A percentile compares a stretch with the other conserved stretches of the same genome.
phyloP scores from a whole-genome alignment of 2,329 filamentous ascomycete genomes.

The Apiospora aurea region DNA sequence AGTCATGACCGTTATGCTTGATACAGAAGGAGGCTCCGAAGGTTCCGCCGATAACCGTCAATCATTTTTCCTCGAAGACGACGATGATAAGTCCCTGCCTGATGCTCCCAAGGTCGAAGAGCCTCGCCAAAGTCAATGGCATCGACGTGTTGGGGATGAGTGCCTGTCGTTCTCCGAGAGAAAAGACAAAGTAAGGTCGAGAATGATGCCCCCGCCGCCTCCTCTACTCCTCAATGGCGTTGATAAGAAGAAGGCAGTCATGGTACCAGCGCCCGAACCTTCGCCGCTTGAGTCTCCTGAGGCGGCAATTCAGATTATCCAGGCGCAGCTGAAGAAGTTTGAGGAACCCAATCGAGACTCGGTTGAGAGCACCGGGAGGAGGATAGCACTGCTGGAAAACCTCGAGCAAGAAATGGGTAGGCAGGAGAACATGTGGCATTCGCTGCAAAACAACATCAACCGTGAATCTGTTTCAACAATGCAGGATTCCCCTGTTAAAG shows the following conservation, averaged over 20 bases:
- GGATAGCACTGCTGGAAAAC: conserved; percentile 61
- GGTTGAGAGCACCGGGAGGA: conserved; percentile 48
- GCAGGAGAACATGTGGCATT: conserved; percentile 66
- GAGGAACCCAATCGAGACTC: conserved; percentile 49
- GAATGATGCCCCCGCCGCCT: conserved; percentile 63
- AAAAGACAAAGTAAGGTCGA: conserved; percentile 50
- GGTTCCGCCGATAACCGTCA: conserved; percentile 33
- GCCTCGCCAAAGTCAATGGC: conserved; percentile 48
- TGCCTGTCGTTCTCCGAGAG: conserved; percentile 66
- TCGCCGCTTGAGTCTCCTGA: conserved; percentile 62
- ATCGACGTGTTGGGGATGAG: conserved; percentile 64
- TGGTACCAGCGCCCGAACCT: conserved; percentile 56
- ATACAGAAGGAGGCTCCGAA: conserved; percentile 39
- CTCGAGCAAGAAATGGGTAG: conserved; percentile 68
- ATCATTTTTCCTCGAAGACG: conserved; percentile 40
- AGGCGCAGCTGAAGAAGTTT: conserved; percentile 58
- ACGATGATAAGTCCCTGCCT: conserved; percentile 33
- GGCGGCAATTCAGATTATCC: conserved; percentile 56
- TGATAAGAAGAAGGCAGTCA: conserved; percentile 49
- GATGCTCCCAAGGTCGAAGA: conserved; percentile 31
- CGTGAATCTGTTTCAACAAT: conserved; percentile 60
- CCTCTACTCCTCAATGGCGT: conserved; percentile 58
- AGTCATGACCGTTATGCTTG: conserved; percentile 54
- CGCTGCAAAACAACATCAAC: conserved; percentile 60
- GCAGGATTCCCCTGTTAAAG: conserved; percentile 42